Evolutionary conservation across 2,329 filamentous ascomycete genomes (phyloP).

Genomic region (Diaporthe caulivora): DNA sequence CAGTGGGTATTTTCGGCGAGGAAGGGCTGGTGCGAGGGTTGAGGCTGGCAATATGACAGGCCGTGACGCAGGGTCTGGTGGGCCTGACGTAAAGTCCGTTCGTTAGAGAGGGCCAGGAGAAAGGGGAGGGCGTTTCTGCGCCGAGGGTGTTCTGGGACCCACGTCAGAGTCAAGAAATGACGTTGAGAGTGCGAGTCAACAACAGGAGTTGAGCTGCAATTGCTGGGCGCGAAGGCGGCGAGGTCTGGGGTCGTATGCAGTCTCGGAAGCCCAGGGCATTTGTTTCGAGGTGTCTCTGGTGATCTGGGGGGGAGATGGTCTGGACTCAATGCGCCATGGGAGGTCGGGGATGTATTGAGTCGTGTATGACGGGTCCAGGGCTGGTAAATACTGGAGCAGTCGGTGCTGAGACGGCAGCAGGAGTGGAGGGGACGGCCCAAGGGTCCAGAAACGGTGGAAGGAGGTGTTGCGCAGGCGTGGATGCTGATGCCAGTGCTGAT

Average conservation of each 20-base stretch:
- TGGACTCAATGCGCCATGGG: constrained; percentile 27
- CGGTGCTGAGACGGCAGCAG: neutral
- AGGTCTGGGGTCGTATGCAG: neutral
- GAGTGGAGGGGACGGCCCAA: neutral
- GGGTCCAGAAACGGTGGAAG: neutral
- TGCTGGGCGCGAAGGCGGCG: neutral
- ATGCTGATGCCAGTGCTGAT: constrained; percentile 12
- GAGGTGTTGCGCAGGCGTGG: neutral
- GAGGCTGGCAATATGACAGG: neutral
- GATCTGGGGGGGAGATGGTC: neutral
- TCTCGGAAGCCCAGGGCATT: constrained; percentile 8
- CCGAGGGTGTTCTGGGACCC: constrained; percentile 7
- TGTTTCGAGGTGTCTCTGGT: constrained; percentile 14
- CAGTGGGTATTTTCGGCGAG: neutral
- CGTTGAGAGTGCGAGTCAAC: constrained; percentile 9
- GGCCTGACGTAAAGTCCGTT: neutral
- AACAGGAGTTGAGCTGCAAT: neutral
- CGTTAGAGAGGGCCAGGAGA: neutral
- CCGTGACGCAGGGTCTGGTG: neutral
- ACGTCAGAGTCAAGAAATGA: constrained; percentile 5
- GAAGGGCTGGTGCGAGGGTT: neutral
- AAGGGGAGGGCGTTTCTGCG: neutral
- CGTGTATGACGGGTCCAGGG: constrained; percentile 7
- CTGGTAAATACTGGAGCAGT: neutral
- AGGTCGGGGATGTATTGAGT: constrained; percentile 16